These are phyloP conservation scores for Mycena vitilis DNA, from an alignment of 768 basidiomycete species.

Conservation along the genomic window DNA sequence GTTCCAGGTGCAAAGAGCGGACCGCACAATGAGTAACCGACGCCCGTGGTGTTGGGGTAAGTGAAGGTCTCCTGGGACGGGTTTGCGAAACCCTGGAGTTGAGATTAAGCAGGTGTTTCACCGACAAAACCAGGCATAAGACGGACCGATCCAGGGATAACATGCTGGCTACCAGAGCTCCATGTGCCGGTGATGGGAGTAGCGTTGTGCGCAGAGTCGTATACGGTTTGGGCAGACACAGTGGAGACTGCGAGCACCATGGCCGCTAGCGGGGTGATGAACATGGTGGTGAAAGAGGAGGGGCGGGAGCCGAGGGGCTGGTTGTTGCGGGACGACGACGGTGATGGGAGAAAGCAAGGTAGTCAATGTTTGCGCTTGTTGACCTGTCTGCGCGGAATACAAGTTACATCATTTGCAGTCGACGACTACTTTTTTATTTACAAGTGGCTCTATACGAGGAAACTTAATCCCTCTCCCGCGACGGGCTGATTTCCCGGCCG, in stretches of 20 bases:
- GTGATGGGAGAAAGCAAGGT: slow-evolving; percentile 11
- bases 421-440: slow-evolving; percentile 9
- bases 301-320: neutral
- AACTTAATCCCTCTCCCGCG: slow-evolving; percentile 19
- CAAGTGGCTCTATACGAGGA: neutral
- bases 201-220: slow-evolving; percentile 66
- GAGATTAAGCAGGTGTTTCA: slow-evolving; percentile 19
- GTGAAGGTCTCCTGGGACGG: slow-evolving; percentile 85
- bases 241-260: slow-evolving; percentile 53
- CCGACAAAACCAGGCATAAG: neutral
- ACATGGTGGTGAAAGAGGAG: slow-evolving; percentile 51
- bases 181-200: slow-evolving; percentile 86
- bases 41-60: slow-evolving; percentile 88
- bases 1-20: neutral
- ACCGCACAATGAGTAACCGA: slow-evolving; percentile 90
- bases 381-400: neutral
- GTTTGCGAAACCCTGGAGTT: slow-evolving; percentile 79
- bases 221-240: slow-evolving; percentile 54
- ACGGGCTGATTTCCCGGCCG: slow-evolving; percentile 31
- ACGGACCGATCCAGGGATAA: slow-evolving; percentile 87
- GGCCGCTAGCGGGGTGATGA: slow-evolving; percentile 52
- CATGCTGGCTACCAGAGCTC: slow-evolving; percentile 81
- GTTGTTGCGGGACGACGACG: neutral
- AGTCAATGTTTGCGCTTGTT: slow-evolving; percentile 15
- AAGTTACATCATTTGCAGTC: slow-evolving; percentile 22